A percentile compares a stretch with the other conserved stretches of the same genome.
phyloP scores from a whole-genome alignment of 192 early-diverging fungal species.

The Pilobolus umbonatus region DNA sequence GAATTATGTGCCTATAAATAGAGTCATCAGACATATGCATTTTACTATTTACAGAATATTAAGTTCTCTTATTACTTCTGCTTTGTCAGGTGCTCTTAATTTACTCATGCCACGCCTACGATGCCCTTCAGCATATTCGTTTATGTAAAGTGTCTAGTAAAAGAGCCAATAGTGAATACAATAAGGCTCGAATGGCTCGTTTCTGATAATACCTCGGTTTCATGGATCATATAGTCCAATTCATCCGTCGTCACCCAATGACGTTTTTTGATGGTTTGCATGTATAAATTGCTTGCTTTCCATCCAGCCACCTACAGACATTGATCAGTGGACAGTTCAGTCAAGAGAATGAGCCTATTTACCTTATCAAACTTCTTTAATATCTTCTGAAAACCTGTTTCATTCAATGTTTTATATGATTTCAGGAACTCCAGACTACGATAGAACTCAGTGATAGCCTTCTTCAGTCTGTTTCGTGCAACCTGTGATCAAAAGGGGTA shows the following conservation, averaged over 20 bases:
- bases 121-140: slow-evolving; percentile 59
- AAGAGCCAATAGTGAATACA: not conserved
- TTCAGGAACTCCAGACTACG: slow-evolving; percentile 65
- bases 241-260: slow-evolving; percentile 56
- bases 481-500: too few species aligned
- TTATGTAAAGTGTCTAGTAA: slow-evolving; percentile 49
- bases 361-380: slow-evolving; percentile 75
- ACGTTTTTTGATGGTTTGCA: slow-evolving; percentile 38
- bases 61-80: slow-evolving; percentile 4
- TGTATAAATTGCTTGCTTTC: slow-evolving; percentile 43
- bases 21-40: not conserved
- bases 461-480: slow-evolving; percentile 55
- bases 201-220: slow-evolving; percentile 48
- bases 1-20: slow-evolving; percentile 11
- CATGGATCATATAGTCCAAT: slow-evolving; percentile 50
- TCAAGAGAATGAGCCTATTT: not conserved
- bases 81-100: slow-evolving; percentile 49
- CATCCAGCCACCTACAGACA: slow-evolving; percentile 37
- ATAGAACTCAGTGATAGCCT: slow-evolving; percentile 67
- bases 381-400: slow-evolving; percentile 64
- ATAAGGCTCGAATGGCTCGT: not conserved
- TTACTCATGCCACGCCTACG: slow-evolving; percentile 61
- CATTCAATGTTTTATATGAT: slow-evolving; percentile 58
- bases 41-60: not conserved
- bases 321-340: not conserved